Base-by-base conservation (phyloP, 495 filamentous ascomycete genomes). In the Penicillium roqueforti region DNA sequence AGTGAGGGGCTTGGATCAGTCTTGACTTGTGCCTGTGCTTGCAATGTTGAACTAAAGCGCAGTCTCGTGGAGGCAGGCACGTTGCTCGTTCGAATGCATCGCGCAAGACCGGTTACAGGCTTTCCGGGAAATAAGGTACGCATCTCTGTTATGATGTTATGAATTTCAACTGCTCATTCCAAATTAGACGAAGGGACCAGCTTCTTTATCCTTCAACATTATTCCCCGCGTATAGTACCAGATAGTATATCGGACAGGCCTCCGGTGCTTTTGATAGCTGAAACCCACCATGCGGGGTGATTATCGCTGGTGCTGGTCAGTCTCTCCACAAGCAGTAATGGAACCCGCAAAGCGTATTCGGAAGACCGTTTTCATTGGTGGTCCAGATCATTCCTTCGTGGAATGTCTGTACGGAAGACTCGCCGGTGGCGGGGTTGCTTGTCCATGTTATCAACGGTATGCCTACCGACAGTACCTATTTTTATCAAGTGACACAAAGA, bases 341-440 rank as follows among this genome's bases (percentile, higher is more conserved):
- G 18, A 36, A 20, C n/a, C 39, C 50, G 31, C 28, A 20, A 19
- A 36, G 8, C 9, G 19, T 32, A 18, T 36, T 31, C 4, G 1
- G 13, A 22, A 3, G 6, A n/a, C 9, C 5, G 20, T 31, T 32
- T 26, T 20, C 14, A 52, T 52, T 52, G 50, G 40, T 25, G 29
- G 18, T 37, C 40, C 50, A 26, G 19, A 36, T 20, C 10, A 23
- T 44, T 7, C 20, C 13, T 19, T 28, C 23, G 36, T 32, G 48
- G 16, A 8, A n/a, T 43, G 28, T 25, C 40, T 52, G 50, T 19
- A 44, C 50, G 50, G 50, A 11, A 52, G 39, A 43, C 39, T 43
- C 19, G 39, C 50, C 50, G 50, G 50, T 25, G 39, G 50, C 50
- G 49, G 39, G 49, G 38, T 52, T 42, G 20, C 18, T 51, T 11